These are phyloP conservation scores for Mortierella claussenii DNA, from an alignment of 192 early-diverging fungal species.

Conservation along the genomic window DNA sequence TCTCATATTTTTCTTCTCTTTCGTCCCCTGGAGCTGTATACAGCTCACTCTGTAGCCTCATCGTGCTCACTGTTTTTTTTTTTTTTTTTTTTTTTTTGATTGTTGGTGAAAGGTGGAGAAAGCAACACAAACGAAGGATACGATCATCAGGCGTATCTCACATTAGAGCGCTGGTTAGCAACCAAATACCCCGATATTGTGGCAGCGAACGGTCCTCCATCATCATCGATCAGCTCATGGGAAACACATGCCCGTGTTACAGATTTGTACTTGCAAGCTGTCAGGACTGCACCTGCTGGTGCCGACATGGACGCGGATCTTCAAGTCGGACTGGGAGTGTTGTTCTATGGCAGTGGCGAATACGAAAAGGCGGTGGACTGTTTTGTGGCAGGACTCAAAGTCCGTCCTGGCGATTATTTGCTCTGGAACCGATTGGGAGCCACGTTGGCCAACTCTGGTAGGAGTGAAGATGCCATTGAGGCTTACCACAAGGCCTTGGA, in stretches of 20 bases:
- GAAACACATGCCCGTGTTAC: slow-evolving; percentile 76
- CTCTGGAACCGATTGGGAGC: slow-evolving; percentile 98
- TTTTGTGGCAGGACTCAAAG: slow-evolving; percentile 89
- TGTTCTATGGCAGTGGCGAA: slow-evolving; percentile 92
- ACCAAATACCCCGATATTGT: slow-evolving; percentile 74
- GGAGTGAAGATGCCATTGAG: slow-evolving; percentile 84
- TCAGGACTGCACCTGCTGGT: slow-evolving; percentile 64
- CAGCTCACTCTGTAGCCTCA: slow-evolving; percentile 1
- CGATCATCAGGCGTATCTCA: slow-evolving; percentile 89
- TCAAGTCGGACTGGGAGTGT: slow-evolving; percentile 93
- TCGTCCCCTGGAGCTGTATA: no score
- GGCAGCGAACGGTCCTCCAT: slow-evolving; percentile 34
- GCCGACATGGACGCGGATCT: slow-evolving; percentile 87
- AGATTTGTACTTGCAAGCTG: slow-evolving; percentile 84
- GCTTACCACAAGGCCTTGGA: slow-evolving; percentile 95
- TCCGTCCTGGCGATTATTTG: slow-evolving; percentile 88
- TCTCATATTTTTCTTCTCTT: background rate
- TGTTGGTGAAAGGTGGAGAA: no score
- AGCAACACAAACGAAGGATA: slow-evolving; percentile 98
- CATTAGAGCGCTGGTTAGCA: slow-evolving; percentile 89
- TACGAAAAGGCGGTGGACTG: slow-evolving; percentile 98
- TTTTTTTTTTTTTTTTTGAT: slow-evolving; percentile 10
- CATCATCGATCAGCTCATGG: slow-evolving; percentile 56
- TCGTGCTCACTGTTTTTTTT: background rate
- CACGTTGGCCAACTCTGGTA: slow-evolving; percentile 89